Evolutionary conservation across 352 stramenopile species (phyloP), one percentile per base, ranked within the genome.

Genomic region (Globisporangium splendens): DNA sequence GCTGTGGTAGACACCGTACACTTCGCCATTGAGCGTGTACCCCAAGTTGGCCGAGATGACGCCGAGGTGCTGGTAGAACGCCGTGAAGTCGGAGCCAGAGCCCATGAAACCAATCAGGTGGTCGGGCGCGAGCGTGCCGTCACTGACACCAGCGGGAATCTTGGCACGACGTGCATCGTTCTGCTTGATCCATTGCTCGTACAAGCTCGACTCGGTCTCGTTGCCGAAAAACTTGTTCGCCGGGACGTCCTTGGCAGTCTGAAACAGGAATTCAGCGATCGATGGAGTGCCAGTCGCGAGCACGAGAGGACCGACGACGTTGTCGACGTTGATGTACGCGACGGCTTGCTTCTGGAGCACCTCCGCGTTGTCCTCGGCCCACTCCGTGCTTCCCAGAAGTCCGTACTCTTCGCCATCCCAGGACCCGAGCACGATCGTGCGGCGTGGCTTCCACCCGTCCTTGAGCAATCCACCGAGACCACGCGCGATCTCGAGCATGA

Each of bases 351-450:
- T 54, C 21, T 83, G 68, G 43, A 91, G 61, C 21, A 62, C 35
- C 7, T 82, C 46, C 17, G 66, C 70, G 54, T 91, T 69, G 22
- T 89, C 70, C 59, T 97, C 88, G 4, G 71, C 86, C 56, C 74
- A 97, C 46, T 89, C 89, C 0, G 89, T 96, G 49, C 75, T 92
- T 12, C 89, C 89, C 3, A 97, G 44, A 31, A 97, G 61, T 5
- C 78, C 83, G 60, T 89, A 86, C 65, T 96, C 86, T 62, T 97
- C 89, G 33, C 86, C 89, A 50, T 86, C 88, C 89, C 89, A 97
- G 10, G 77, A 93, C 10, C 72, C 73, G 3, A 96, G 63, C 17
- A 91, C 72, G 57, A 96, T 89, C 21, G 82, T 88, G 7, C 86
- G 82, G 1, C 72, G 69, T 8, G 88, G 88, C 12, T 31, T 63